These are phyloP conservation scores for Aegilops speltoides DNA, from an alignment of 176 grass and related monocot species.

Conservation along the genomic window DNA sequence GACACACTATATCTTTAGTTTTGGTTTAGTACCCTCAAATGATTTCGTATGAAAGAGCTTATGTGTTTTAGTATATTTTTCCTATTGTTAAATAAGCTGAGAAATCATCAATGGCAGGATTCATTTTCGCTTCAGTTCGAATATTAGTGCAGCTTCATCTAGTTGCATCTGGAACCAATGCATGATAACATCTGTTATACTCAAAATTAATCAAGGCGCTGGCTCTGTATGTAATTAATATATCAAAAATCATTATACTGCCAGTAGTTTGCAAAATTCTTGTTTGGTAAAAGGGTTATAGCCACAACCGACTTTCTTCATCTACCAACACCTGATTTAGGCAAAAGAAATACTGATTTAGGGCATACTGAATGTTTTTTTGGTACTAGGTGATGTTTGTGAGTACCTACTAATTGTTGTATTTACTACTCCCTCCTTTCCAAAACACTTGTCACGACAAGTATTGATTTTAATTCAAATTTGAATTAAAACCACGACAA, in stretches of 20 bases:
- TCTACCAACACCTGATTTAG: background rate
- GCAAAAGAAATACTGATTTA: background rate
- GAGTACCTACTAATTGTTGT: background rate
- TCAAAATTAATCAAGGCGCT: background rate
- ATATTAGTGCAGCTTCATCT: background rate
- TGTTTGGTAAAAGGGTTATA: background rate
- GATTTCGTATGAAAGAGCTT: background rate
- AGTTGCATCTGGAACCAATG: background rate
- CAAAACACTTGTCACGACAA: too few relatives aligned
- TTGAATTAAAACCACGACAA: too few relatives aligned
- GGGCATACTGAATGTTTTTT: background rate
- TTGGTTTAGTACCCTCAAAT: background rate
- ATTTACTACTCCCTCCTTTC: background rate
- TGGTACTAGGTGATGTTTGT: background rate
- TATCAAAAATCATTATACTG: slow-evolving; percentile 11
- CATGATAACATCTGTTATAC: background rate
- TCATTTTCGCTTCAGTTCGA: background rate
- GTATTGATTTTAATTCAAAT: too few relatives aligned
- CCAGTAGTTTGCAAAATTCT: background rate
- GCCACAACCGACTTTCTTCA: background rate
- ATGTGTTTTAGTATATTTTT: background rate
- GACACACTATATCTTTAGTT: background rate
- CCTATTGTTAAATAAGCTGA: background rate
- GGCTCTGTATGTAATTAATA: background rate
- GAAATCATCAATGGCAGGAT: background rate